Base-by-base conservation (phyloP, 176 grass and related monocot species). In the Stipa capillata region DNA sequence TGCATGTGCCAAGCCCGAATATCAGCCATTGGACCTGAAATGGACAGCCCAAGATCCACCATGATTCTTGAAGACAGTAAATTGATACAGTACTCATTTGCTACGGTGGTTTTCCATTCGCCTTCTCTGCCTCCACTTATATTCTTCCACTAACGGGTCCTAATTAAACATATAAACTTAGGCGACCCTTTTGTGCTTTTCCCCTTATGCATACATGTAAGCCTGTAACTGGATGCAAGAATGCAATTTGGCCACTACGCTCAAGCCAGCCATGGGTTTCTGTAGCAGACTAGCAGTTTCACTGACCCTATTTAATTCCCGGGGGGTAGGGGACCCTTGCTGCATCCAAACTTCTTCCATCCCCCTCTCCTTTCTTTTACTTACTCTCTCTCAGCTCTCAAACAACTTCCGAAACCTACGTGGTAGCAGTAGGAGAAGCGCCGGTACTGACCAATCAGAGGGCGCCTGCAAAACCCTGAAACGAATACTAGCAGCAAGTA, bases 271-370 rank as follows among this genome's bases (percentile, higher is more conserved):
- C n/a, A n/a, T 16, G 73, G 42, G 71, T 67, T n/a, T n/a, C n/a
- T n/a, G n/a, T n/a, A n/a, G n/a, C n/a, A 40, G 21, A 44, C 27
- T 45, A 34, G 24, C 45, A 39, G 45, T 17, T 14, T 77, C 79
- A n/a, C 65, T 83, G 35, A 29, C 66, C 65, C 79, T 87, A 87
- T 87, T 87, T 87, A 87, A 73, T 48, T 72, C 65, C n/a, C 49
- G 42, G 4, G 72, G 69, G 56, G 13, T 14, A 47, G 55, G 79
- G 85, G 79, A 57, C 65, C 85, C 48, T 83, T 76, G 85, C 44
- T 65, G 25, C 85, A 54, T 78, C 85, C 6, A 44, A 78, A 10
- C 59, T 51, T 12, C 9, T 52, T 76, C 39, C n/a, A n/a, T n/a
- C 49, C 34, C 80, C 11, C 63, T 15, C 49, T 13, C n/a, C n/a